Evolutionary conservation across 2,329 filamentous ascomycete genomes (phyloP).

Genomic region (Sporothrix euskadiensis): DNA sequence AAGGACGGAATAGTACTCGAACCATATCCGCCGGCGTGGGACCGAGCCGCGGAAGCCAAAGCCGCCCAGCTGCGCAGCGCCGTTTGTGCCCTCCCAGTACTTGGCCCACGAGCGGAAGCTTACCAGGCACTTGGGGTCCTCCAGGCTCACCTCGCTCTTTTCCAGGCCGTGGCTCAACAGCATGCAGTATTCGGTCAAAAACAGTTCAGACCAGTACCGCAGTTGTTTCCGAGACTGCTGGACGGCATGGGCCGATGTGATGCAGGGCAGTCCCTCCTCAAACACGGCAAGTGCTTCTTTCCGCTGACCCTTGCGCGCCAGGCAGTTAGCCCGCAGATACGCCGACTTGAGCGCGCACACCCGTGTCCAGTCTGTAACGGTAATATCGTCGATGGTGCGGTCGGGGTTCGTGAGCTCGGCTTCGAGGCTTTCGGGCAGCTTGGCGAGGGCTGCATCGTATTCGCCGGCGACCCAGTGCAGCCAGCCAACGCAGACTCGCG

Average conservation of each 20-base stretch:
- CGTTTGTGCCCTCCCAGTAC: constrained; percentile 61
- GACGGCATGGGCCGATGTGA: constrained; percentile 56
- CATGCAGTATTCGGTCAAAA: constrained; percentile 73
- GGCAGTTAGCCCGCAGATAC: constrained; percentile 71
- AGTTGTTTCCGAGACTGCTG: constrained; percentile 63
- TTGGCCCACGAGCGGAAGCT: constrained; percentile 67
- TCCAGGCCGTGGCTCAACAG: constrained; percentile 62
- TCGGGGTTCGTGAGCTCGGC: constrained; percentile 54
- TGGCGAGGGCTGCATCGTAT: constrained; percentile 60
- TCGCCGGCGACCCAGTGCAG: constrained; percentile 77
- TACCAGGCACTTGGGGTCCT: constrained; percentile 55
- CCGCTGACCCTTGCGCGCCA: constrained; percentile 51
- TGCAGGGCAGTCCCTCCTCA: constrained; percentile 63
- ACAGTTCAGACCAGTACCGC: constrained; percentile 75
- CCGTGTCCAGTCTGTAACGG: constrained; percentile 72
- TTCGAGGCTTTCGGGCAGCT: constrained; percentile 64
- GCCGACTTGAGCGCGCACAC: constrained; percentile 78
- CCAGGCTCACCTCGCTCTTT: constrained; percentile 51
- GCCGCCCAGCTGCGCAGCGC: constrained; percentile 52
- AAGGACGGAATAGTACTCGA: constrained; percentile 77
- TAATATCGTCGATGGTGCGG: constrained; percentile 44
- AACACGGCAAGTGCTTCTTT: constrained; percentile 67
- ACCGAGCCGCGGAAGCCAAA: constrained; percentile 61
- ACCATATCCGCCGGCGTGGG: constrained; percentile 72
- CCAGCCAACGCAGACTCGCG: constrained; percentile 80